Evolutionary conservation across 2,329 filamentous ascomycete species (phyloP), one percentile per base, ranked within the genome.

Genomic region (Arachnomyces sp.): DNA sequence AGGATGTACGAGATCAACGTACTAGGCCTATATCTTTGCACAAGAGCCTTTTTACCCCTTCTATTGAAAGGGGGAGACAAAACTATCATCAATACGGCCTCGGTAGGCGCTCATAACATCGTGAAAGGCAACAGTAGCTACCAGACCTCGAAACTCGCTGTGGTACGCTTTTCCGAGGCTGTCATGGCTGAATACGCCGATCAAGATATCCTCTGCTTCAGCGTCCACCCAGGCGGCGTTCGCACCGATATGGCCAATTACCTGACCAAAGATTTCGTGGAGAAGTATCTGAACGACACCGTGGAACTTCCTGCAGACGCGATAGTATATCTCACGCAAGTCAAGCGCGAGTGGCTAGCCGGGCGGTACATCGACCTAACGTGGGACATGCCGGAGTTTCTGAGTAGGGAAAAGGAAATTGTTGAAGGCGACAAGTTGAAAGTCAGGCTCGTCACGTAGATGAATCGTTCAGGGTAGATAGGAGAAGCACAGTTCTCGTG

Each of bases 131-230:
- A 57, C 2, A 66, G 64, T 28, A 59, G 60, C 2, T 78, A 77
- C 45, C 60, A 66, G 41, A 61, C 61, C 2, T 61, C 59, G 29
- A 77, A 77, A 51, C 56, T 74, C 25, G 73, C 72, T 2, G 46
- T 73, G 17, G 49, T 67, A 12, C 59, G 71, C 8, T 60, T 77
- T 33, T 70, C 66, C 1, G 72, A 77, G 49, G 70, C 66, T 45
- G 45, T 73, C 7, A 58, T 62, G 30, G 54, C 53, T 0, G 74
- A 76, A 34, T 69, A 74, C 48, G 58, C 49, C 2, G 48, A 60
- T 33, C 29, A 71, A 45, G 68, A 68, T 2, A 37, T 72, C 2
- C 33, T 68, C 12, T 57, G 63, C 4, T 66, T 65, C 35, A 52
- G 56, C 2, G 38, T 71, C 0, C 64, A 71, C 49, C 65, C 66